Conservation (phyloP, 495 filamentous ascomycete genomes). For the Aspergillus carlsbadensis region DNA sequence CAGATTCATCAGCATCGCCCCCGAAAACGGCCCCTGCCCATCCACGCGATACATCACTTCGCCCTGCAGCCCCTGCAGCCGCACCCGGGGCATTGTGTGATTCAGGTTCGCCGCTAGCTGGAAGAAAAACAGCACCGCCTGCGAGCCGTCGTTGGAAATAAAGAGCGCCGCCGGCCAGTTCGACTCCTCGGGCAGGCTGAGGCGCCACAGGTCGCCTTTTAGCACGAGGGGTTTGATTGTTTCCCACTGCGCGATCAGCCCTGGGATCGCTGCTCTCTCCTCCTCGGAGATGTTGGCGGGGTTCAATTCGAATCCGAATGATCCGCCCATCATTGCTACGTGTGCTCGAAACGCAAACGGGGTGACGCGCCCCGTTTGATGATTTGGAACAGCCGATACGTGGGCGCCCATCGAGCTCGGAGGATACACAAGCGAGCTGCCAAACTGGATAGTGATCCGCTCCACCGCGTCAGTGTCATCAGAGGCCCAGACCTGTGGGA, state of each 20-base stretch:
- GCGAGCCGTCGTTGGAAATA: constrained; percentile 38
- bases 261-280: constrained; percentile 45
- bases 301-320: constrained; percentile 54
- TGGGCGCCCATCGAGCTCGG: constrained; percentile 56
- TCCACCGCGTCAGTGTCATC: constrained; percentile 55
- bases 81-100: constrained; percentile 41
- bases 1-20: constrained; percentile 51
- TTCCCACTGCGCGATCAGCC: constrained; percentile 44
- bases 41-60: constrained; percentile 43
- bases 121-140: constrained; percentile 51
- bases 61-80: constrained; percentile 46
- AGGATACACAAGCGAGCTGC: constrained; percentile 53
- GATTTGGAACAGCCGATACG: constrained; percentile 53
- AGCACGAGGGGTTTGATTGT: constrained; percentile 52
- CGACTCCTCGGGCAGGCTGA: constrained; percentile 51
- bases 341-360: constrained; percentile 51
- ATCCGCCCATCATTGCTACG: constrained; percentile 59
- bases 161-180: constrained; percentile 56
- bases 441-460: constrained; percentile 54
- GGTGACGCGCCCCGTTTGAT: constrained; percentile 46
- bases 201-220: constrained; percentile 49
- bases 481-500: constrained; percentile 58
- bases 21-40: constrained; percentile 33
- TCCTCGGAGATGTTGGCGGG: constrained; percentile 40
- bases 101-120: constrained; percentile 44